Conservation (phyloP, 2,329 filamentous ascomycete species). For the Phaeosphaeria sp. region DNA sequence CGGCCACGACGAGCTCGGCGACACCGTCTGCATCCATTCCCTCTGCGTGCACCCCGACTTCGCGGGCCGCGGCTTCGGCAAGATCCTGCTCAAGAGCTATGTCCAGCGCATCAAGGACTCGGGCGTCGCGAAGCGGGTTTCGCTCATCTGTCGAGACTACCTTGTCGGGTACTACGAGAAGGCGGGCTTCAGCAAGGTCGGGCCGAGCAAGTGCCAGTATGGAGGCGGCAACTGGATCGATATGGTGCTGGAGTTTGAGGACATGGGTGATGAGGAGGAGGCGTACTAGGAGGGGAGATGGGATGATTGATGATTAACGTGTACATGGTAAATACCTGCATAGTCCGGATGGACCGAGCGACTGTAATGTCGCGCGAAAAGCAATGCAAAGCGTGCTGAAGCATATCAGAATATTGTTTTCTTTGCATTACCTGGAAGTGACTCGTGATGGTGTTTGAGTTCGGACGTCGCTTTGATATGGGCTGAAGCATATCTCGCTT, state of each 20-base stretch:
- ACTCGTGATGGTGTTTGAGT: too few species aligned
- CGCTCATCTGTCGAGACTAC: slow-evolving; percentile 77
- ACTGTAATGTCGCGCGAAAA: not conserved
- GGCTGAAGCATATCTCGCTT: too few species aligned
- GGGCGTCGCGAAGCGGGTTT: slow-evolving; percentile 73
- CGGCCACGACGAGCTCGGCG: slow-evolving; percentile 76
- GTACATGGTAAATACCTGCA: not conserved
- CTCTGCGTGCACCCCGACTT: slow-evolving; percentile 79
- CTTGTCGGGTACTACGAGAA: slow-evolving; percentile 77
- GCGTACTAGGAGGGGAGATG: not conserved
- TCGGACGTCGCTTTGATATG: too few species aligned
- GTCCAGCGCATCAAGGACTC: slow-evolving; percentile 76
- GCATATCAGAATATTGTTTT: not conserved
- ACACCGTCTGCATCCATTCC: slow-evolving; percentile 82
- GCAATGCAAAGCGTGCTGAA: not conserved
- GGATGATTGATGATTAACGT: not conserved
- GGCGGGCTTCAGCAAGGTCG: slow-evolving; percentile 73
- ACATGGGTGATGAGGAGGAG: slow-evolving; percentile 17
- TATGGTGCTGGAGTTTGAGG: slow-evolving; percentile 65
- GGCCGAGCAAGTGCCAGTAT: slow-evolving; percentile 73
- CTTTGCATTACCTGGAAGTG: too few species aligned
- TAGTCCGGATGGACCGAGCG: not conserved
- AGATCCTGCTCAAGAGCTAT: slow-evolving; percentile 76
- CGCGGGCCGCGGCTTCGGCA: slow-evolving; percentile 76
- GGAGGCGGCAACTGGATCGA: slow-evolving; percentile 83